Percentiles rank a stretch among this genome's conserved stretches.
phyloP scores from a whole-genome alignment of 2,329 filamentous ascomycete species.

The Dactylellina cionopaga region DNA sequence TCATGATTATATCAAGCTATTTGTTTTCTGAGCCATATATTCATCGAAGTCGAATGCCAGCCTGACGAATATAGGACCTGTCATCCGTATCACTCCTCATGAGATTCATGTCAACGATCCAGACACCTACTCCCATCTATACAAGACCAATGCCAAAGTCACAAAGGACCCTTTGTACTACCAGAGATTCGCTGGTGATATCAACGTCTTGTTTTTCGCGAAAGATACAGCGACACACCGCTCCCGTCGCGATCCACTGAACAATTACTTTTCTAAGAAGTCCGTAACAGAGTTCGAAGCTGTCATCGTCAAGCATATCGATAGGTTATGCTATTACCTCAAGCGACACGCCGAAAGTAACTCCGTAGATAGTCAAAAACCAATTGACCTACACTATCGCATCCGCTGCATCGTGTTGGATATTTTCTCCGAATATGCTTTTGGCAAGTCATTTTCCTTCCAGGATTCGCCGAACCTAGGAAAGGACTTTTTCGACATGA shows the following conservation, averaged over 20 bases:
- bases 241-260: slow-evolving; percentile 24
- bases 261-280: slow-evolving; percentile 29
- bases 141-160: slow-evolving; percentile 24
- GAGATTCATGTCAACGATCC: slow-evolving; percentile 32
- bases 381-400: slow-evolving; percentile 25
- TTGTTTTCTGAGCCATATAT: not conserved
- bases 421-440: slow-evolving; percentile 35
- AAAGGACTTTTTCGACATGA: slow-evolving; percentile 35
- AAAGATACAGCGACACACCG: slow-evolving; percentile 32
- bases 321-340: slow-evolving; percentile 24
- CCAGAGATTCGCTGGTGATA: slow-evolving; percentile 28
- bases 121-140: slow-evolving; percentile 18
- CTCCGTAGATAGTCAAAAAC: not conserved
- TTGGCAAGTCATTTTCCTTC: slow-evolving; percentile 31
- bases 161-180: slow-evolving; percentile 32
- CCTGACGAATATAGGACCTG: slow-evolving; percentile 4
- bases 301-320: slow-evolving; percentile 33
- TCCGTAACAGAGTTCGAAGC: slow-evolving; percentile 29
- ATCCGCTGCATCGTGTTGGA: slow-evolving; percentile 26
- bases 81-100: slow-evolving; percentile 22
- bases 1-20: not conserved
- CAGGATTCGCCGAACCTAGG: slow-evolving; percentile 28
- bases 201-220: slow-evolving; percentile 28
- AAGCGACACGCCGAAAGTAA: slow-evolving; percentile 9
- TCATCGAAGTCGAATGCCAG: no score